A percentile compares a stretch with the other conserved stretches of the same genome.
These are phyloP conservation scores for Kandelia obovata DNA, from an alignment of 345 rosid species.

Conservation along the genomic window DNA sequence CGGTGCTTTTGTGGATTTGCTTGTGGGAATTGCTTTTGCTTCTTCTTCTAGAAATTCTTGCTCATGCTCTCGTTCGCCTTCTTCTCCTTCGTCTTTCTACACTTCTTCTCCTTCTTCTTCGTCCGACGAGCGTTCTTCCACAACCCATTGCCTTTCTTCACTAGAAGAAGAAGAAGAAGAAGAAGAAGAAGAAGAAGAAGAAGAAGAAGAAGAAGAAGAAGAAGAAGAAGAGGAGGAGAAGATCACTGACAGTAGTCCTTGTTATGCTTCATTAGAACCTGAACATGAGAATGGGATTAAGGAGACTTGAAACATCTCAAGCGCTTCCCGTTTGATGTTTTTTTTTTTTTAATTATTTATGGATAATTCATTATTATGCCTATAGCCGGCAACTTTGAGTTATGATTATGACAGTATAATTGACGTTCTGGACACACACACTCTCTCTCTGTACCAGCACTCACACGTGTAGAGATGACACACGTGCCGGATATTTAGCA, in stretches of 20 bases:
- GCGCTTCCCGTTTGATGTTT: not conserved
- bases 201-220: too few species aligned
- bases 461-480: too few species aligned
- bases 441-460: too few species aligned
- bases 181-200: slow-evolving; percentile 17
- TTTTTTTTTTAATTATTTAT: not conserved
- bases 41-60: not conserved
- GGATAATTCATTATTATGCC: too few species aligned
- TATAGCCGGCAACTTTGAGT: too few species aligned
- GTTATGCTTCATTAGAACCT: slow-evolving; percentile 27
- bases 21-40: slow-evolving; percentile 10
- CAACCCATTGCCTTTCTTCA: slow-evolving; percentile 38
- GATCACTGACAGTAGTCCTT: not conserved
- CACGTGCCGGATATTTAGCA: too few species aligned
- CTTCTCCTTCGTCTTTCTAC: slow-evolving; percentile 40
- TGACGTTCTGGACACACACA: too few species aligned
- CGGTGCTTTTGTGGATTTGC: slow-evolving; percentile 31
- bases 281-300: slow-evolving; percentile 31
- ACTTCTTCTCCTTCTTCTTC: slow-evolving; percentile 35
- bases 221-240: slow-evolving; percentile 1
- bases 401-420: too few species aligned
- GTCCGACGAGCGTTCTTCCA: slow-evolving; percentile 42
- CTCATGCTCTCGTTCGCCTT: slow-evolving; percentile 15
- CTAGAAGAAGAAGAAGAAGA: slow-evolving; percentile 4
- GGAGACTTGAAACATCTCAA: not conserved